phyloP scores from a whole-genome alignment of 2,329 filamentous ascomycete species.

The Davidsoniella neocaledoniae region DNA sequence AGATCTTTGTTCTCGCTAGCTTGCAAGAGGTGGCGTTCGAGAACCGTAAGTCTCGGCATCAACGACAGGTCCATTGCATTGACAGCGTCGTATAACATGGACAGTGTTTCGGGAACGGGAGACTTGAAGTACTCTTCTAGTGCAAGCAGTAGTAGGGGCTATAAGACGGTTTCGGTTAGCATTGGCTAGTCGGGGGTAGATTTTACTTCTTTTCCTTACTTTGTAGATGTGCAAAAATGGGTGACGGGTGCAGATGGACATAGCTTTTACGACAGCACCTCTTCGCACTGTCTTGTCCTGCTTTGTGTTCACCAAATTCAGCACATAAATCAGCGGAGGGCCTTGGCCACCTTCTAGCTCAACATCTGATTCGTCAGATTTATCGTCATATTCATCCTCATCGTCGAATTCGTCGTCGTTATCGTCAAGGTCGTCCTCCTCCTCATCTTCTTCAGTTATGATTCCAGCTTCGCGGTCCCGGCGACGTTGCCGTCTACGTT shows the following conservation, averaged over 20 bases:
- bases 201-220: slow-evolving; percentile 26
- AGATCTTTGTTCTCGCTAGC: slow-evolving; percentile 88
- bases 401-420: slow-evolving; percentile 30
- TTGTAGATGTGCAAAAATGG: slow-evolving; percentile 99
- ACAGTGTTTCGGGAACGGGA: slow-evolving; percentile 72
- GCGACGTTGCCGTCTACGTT: slow-evolving; percentile 34
- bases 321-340: slow-evolving; percentile 84
- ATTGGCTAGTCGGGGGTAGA: slow-evolving; percentile 11
- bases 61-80: slow-evolving; percentile 94
- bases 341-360: slow-evolving; percentile 62
- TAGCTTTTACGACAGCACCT: slow-evolving; percentile 90
- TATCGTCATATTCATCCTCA: slow-evolving; percentile 33
- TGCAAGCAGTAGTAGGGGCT: slow-evolving; percentile 78
- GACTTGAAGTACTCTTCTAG: slow-evolving; percentile 95
- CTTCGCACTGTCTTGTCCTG: slow-evolving; percentile 85
- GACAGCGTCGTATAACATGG: slow-evolving; percentile 76
- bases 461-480: slow-evolving; percentile 34
- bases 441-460: slow-evolving; percentile 27
- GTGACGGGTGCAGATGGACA: slow-evolving; percentile 96
- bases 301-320: slow-evolving; percentile 96
- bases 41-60: slow-evolving; percentile 67
- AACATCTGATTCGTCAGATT: slow-evolving; percentile 37
- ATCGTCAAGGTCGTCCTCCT: slow-evolving; percentile 30
- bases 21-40: slow-evolving; percentile 76
- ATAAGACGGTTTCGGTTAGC: neutral